Evolutionary conservation across 345 rosid genomes (phyloP).

Genomic region (Eucalyptus pauciflora): DNA sequence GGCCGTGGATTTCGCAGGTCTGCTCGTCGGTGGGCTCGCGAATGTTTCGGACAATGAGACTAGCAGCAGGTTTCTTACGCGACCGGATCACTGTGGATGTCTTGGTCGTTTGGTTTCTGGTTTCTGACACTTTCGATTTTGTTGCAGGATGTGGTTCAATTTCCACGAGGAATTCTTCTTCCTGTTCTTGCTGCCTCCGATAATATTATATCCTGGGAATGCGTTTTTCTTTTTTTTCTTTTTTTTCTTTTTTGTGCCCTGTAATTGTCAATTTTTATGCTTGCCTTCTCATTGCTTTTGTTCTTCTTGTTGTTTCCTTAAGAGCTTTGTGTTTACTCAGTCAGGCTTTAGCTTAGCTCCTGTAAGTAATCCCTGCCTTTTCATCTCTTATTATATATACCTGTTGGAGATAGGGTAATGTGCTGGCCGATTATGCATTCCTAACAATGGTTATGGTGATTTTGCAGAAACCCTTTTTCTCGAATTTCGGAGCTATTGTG

Average conservation of each 20-base stretch:
- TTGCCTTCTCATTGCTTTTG: neutral
- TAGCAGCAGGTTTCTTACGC: slow-evolving; percentile 53
- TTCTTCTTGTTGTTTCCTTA: slow-evolving; percentile 33
- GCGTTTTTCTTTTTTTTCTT: too few relatives aligned
- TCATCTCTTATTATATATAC: neutral
- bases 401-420: neutral
- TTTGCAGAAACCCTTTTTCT: slow-evolving; percentile 89
- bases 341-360: slow-evolving; percentile 94
- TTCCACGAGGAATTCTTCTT: slow-evolving; percentile 98
- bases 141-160: slow-evolving; percentile 86
- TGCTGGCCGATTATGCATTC: neutral
- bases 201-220: slow-evolving; percentile 78
- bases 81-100: neutral
- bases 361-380: slow-evolving; percentile 32
- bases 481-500: slow-evolving; percentile 96
- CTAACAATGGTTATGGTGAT: neutral
- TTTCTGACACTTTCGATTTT: neutral
- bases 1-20: slow-evolving; percentile 22
- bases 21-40: slow-evolving; percentile 88
- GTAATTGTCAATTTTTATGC: neutral
- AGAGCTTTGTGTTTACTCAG: slow-evolving; percentile 48
- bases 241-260: neutral
- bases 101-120: neutral
- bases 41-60: slow-evolving; percentile 85
- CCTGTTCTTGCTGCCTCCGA: slow-evolving; percentile 88